A percentile compares a stretch with the other conserved stretches of the same genome.
Evolutionary conservation across 257 asterid species (phyloP).

Genomic region (Solanum neorickii): DNA sequence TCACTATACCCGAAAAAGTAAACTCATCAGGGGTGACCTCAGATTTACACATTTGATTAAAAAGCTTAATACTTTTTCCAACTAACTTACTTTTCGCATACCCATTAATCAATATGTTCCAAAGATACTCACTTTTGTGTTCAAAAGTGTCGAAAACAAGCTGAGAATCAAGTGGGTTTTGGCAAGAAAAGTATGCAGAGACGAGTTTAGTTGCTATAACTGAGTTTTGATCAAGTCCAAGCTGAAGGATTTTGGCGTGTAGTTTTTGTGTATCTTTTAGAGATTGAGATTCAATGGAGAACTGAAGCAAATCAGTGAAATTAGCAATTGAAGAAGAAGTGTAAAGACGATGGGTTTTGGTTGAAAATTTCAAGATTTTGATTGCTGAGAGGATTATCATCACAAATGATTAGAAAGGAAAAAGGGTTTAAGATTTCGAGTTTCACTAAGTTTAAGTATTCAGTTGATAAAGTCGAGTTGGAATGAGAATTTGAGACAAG

Average conservation of each 20-base stretch:
- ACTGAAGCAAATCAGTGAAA: conserved; percentile 27
- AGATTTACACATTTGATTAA: conserved; percentile 29
- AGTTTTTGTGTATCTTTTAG: conserved; percentile 24
- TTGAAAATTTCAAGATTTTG: background rate
- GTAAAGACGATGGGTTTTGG: conserved; percentile 2
- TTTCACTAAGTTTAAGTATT: too few species aligned
- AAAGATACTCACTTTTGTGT: conserved; percentile 32
- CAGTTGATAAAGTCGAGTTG: background rate
- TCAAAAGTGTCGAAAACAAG: conserved; percentile 25
- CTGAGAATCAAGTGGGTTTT: conserved; percentile 19
- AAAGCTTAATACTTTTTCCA: conserved; percentile 30
- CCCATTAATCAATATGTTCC: conserved; percentile 51
- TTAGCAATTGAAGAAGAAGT: conserved; percentile 7
- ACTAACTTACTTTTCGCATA: conserved; percentile 29
- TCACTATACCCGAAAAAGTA: conserved; percentile 35
- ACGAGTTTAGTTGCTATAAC: conserved; percentile 52
- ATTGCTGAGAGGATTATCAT: conserved; percentile 11
- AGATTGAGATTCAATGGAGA: conserved; percentile 30
- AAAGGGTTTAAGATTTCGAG: background rate
- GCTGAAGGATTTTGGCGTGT: conserved; percentile 27
- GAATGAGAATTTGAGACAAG: background rate
- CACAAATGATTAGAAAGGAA: background rate
- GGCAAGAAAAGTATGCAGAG: conserved; percentile 27
- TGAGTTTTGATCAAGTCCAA: conserved; percentile 42
- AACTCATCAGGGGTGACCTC: conserved; percentile 37